Evolutionary conservation across 495 filamentous ascomycete genomes (phyloP), one percentile per base, ranked within the genome.

Genomic region (Aspergillus asperescens): DNA sequence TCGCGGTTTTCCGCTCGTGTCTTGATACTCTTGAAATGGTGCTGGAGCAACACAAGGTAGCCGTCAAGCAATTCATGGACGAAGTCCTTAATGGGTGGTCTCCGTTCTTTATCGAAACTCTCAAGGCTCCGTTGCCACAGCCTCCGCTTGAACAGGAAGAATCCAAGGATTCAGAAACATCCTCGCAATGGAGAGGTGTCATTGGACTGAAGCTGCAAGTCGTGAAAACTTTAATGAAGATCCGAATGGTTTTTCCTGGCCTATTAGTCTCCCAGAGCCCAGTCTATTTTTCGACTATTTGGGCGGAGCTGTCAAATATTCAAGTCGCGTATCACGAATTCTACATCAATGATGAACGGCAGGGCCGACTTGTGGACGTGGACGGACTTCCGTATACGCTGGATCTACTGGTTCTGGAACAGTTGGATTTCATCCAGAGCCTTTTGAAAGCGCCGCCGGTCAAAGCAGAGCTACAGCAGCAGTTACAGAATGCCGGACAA

Each of bases 21-120:
- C 92, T 97, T 63, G 90, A 97, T 67, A 90, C 89, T 46, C 80
- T 98, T 74, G 90, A 96, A 66, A 91, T 95, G 77, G 87, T 97
- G 51, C 84, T 94, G 72, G 90, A 95, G 53, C 88, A 90, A 52
- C 87, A 96, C 67, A 86, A 88, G 62, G 77, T 71, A 34, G 87
- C 85, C 24, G 89, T 98, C 44, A 90, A 88, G 64, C 77, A 76
- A 1, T 98, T 98, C 62, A 90, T 91, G 50, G 88, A 95, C 59
- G 85, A 92, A 62, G 80, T 88, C 1, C 75, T 96, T 35, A 77
- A 73, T 42, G 80, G 76, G 20, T 98, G 93, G 93, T 82, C 85
- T 38, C 90, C 93, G 3, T 94, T 96, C 73, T 87, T 96, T 68
- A 66, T 82, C 24, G 78, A 84, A 29, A 79, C 82, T 16, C 76